Base-by-base conservation (phyloP, 225 moss, liverwort and hornwort genomes). In the Sphagnum tenellum region DNA sequence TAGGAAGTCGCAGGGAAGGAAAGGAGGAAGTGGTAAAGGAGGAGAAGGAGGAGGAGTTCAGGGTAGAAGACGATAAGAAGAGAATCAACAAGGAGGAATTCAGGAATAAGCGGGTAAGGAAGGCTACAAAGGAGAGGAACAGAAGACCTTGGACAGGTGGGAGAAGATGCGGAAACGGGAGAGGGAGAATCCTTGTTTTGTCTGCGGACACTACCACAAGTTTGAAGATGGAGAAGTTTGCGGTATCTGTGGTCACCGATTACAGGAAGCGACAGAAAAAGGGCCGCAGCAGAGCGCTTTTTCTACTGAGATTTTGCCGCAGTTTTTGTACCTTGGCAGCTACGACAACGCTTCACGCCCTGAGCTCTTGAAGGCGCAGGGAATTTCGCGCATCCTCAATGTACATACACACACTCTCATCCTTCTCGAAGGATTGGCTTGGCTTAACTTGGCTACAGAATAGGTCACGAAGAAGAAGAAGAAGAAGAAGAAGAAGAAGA, bases 151-250 rank as follows among this genome's bases (percentile, higher is more conserved):
- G 29, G 29, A 29, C 29, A 29, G 29, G 29, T 29, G 29, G 29
- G 29, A 29, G 29, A 78, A 52, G 78, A 98, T 98, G 98, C 87
- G 93, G 98, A 98, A 98, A 78, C 90, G 98, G 50, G 98, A 98
- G 84, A 74, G 93, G 75, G 98, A 98, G 75, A 98, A 98, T 88
- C 98, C 93, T 50, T 98, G 98, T 64, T 89, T 89, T 75, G 98
- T 98, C 57, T 98, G 98, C 64, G 93, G 93, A 6, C 98, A 98
- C 86, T 98, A 98, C 82, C 98, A 98, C 71, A 98, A 98, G 74
- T 98, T 84, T 47, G 93, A 98, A 67, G 98, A 98, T 74, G 98
- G 98, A 29, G 98, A 98, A 74, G 87, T 90, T 49, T 93, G 93
- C 69, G 90, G 93, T 49, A 88, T 90, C 63, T 98, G 92, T 70